Base-by-base conservation (phyloP, 192 early-diverging fungal genomes). In the Allomyces javanicus region DNA sequence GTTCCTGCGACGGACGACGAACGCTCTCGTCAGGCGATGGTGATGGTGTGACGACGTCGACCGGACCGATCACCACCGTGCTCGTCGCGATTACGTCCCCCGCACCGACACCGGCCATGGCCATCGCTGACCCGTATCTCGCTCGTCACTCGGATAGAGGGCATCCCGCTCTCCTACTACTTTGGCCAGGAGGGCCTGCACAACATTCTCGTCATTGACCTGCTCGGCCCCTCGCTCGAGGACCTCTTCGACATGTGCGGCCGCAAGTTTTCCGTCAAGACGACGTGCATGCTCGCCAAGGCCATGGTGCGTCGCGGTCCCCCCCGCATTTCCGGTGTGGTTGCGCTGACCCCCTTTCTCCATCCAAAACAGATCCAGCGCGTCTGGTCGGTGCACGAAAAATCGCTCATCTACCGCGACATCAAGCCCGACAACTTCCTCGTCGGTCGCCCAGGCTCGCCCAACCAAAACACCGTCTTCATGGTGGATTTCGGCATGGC, bases 401-500 rank as follows among this genome's bases (percentile, higher is more conserved):
- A 87, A 72, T 93, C 92, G 70, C 74, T 96, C 61, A 92, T 98
- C 43, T 98, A 98, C 77, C 85, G 95, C 64, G 95, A 98, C 76
- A 95, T 98, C 74, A 98, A 98, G 74, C 95, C 95, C 40, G 95
- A 98, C 73, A 98, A 98, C 79, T 98, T 98, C 71, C 76, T 98
- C 68, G 85, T 96, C 62, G 95, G 95, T 21, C 83, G 87, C 43
- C 86, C 82, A 4, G 73, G 75, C 44, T 81, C 84, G 7, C 75
- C 78, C 24, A 73, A 74, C 27, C 77, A 77, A 61, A 87, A 83
- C 66, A 72, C 80, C 70, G 81, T 98, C 24, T 89, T 86, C 73
- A 85, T 98, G 69, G 87, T 98, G 66, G 95, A 98, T 78, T 96
- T 96, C 81, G 95, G 95, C 61, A 94, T 98, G 92, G 95, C 92